Conservation (phyloP, 192 early-diverging fungal genomes). For the Entophlyctis luteolus region DNA sequence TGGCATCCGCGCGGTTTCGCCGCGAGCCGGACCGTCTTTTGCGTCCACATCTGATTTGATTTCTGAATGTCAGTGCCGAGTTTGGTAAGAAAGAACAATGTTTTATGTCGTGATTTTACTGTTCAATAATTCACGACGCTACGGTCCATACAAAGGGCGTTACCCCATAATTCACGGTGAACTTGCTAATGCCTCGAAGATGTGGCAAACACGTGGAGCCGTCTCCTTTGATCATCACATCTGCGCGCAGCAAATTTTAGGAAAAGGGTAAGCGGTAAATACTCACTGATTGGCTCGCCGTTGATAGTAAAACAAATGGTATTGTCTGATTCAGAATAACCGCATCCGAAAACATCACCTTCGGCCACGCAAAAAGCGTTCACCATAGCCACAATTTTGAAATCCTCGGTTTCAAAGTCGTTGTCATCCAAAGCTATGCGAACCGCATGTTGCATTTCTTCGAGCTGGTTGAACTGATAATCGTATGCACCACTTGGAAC, state of each 20-base stretch:
- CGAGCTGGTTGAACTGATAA: neutral
- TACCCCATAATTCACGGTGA: slow-evolving; percentile 12
- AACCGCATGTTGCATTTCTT: neutral
- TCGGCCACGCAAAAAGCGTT: slow-evolving; percentile 14
- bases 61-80: too few species aligned
- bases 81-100: too few species aligned
- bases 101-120: too few species aligned
- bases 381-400: neutral
- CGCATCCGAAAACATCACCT: slow-evolving; percentile 37
- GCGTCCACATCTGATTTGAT: neutral
- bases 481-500: neutral
- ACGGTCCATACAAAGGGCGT: too few species aligned
- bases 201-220: slow-evolving; percentile 22
- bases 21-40: neutral
- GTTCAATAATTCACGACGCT: too few species aligned
- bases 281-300: slow-evolving; percentile 16
- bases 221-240: neutral
- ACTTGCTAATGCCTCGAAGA: neutral
- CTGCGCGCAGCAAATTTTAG: neutral
- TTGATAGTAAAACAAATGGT: slow-evolving; percentile 25
- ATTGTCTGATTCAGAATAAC: neutral
- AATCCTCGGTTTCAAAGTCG: neutral
- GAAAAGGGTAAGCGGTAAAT: neutral
- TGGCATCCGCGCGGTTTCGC: neutral
- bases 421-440: neutral